Percentiles rank a stretch among this genome's conserved stretches.
phyloP scores from a whole-genome alignment of 768 basidiomycete genomes.

The Clavaria fumosa region DNA sequence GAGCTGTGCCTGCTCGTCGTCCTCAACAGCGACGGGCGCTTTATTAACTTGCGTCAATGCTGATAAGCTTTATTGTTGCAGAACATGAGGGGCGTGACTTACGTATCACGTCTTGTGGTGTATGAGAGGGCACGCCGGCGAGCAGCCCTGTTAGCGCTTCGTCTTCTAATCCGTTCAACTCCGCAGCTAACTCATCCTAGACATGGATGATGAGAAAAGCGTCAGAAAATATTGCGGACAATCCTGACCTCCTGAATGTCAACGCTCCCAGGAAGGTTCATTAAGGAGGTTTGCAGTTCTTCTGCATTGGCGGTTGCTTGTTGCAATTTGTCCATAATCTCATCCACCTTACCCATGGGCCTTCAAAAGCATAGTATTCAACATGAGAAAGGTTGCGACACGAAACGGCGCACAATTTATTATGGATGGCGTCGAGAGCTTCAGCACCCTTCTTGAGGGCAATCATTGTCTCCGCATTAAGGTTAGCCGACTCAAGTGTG shows the following conservation, averaged over 20 bases:
- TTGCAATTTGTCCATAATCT: conserved; percentile 74
- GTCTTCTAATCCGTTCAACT: no score
- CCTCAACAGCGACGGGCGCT: conserved; percentile 44
- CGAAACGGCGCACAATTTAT: conserved; percentile 54
- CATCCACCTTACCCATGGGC: conserved; percentile 77
- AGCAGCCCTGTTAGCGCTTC: no score
- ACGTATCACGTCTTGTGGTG: no score
- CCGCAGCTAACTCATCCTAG: conserved; percentile 65
- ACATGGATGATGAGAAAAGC: no score
- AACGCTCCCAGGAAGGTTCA: conserved; percentile 40
- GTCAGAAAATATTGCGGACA: conserved; percentile 1
- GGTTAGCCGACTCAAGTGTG: conserved; percentile 91
- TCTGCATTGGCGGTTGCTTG: no score
- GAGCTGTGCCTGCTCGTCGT: conserved; percentile 87
- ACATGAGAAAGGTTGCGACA: background rate
- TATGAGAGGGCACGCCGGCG: no score
- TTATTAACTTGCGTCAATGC: no score
- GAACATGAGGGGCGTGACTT: conserved; percentile 20
- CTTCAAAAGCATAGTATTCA: conserved; percentile 23
- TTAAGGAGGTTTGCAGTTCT: conserved; percentile 73
- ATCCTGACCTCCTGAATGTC: conserved; percentile 56
- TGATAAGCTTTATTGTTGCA: no score
- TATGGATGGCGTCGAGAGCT: conserved; percentile 81
- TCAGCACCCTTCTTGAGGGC: conserved; percentile 94
- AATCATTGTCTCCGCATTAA: conserved; percentile 93